Evolutionary conservation across 768 basidiomycete genomes (phyloP).

Genomic region (Boletus pseudo-olivaceus): DNA sequence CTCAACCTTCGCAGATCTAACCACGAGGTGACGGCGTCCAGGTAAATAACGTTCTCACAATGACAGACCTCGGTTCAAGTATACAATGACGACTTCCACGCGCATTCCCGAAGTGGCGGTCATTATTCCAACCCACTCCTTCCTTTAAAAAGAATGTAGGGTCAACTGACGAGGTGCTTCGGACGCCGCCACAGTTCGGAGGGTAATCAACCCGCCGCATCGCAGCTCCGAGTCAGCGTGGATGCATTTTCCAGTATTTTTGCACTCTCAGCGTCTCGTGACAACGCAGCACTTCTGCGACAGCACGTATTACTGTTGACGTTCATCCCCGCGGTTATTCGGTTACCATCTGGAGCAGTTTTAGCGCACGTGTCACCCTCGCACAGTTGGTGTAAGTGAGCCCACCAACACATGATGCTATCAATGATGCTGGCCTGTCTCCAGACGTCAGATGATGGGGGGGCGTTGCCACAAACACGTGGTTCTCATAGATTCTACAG

Average conservation of each 20-base stretch:
- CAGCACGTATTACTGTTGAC: neutral
- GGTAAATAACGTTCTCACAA: neutral
- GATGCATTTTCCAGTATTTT: slow-evolving; percentile 4
- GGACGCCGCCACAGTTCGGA: slow-evolving; percentile 1
- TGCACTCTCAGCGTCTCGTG: slow-evolving; percentile 1
- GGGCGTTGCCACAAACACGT: slow-evolving; percentile 2
- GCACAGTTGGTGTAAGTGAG: neutral
- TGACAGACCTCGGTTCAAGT: neutral
- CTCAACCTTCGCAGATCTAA: slow-evolving; percentile 8
- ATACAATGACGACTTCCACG: slow-evolving; percentile 2
- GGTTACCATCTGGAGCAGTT: neutral
- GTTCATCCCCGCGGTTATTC: neutral
- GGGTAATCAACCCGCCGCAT: neutral
- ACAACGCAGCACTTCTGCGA: neutral
- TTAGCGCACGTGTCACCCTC: neutral
- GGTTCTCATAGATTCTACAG: neutral
- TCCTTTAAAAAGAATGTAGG: neutral
- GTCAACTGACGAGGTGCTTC: neutral
- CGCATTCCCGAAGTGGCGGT: slow-evolving; percentile 12
- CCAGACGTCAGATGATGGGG: neutral
- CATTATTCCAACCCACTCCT: slow-evolving; percentile 1
- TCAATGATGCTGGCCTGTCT: neutral
- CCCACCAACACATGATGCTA: slow-evolving; percentile 1
- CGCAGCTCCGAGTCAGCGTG: neutral
- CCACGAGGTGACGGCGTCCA: neutral